A percentile compares a stretch with the other conserved stretches of the same genome.
phyloP scores from a whole-genome alignment of 345 rosid species.

The Salix caprea region DNA sequence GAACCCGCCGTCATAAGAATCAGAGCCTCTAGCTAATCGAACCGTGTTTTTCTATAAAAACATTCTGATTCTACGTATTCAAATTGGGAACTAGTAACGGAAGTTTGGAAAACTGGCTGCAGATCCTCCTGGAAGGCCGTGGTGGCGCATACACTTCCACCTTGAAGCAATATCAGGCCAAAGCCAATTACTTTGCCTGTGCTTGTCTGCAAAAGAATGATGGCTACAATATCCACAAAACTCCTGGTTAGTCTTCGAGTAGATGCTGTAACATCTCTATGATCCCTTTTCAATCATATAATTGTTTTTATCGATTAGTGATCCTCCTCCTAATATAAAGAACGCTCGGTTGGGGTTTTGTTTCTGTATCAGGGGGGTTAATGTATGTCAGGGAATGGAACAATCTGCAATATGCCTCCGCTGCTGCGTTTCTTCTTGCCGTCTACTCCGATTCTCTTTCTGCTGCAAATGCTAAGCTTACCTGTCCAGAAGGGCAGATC shows the following conservation, averaged over 20 bases:
- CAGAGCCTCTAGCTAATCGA: too few relatives aligned
- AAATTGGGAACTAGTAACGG: background rate
- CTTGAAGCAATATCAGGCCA: constrained; percentile 49
- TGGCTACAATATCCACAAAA: constrained; percentile 57
- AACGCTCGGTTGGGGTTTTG: background rate
- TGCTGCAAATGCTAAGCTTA: constrained; percentile 52
- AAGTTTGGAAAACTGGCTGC: background rate
- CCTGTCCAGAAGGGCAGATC: constrained; percentile 54
- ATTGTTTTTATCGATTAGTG: background rate
- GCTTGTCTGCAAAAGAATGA: constrained; percentile 78
- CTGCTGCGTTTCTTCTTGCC: constrained; percentile 63
- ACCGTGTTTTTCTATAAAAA: too few relatives aligned
- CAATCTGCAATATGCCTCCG: constrained; percentile 73
- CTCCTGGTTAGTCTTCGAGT: constrained; percentile 34
- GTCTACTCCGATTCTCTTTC: constrained; percentile 65
- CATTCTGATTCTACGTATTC: background rate
- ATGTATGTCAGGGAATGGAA: constrained; percentile 81
- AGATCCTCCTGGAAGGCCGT: constrained; percentile 59
- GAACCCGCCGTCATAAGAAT: background rate
- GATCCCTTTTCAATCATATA: background rate
- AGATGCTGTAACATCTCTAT: background rate
- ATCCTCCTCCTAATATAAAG: background rate
- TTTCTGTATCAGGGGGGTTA: constrained; percentile 49
- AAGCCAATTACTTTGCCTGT: constrained; percentile 78
- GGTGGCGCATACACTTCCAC: constrained; percentile 15